These are phyloP conservation scores for Penicillium brevicompactum DNA, from an alignment of 2,329 filamentous ascomycete genomes.

Conservation along the genomic window DNA sequence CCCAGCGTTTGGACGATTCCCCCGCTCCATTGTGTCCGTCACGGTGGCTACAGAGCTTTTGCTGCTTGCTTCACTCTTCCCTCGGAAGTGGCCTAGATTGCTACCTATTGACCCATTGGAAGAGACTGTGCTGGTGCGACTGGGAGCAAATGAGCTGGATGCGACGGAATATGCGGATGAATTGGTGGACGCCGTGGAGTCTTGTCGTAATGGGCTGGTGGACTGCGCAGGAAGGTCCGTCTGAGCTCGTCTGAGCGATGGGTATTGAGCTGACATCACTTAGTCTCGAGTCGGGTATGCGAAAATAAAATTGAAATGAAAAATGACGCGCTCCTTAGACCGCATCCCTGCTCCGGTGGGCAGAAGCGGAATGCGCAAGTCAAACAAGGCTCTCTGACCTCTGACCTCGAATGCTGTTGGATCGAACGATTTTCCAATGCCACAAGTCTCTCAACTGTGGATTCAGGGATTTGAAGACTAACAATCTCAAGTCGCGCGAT, in stretches of 20 bases:
- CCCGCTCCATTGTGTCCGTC: constrained; percentile 22
- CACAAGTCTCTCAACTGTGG: no score
- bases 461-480: no score
- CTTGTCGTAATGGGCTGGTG: constrained; percentile 54
- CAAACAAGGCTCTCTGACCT: constrained; percentile 3
- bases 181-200: constrained; percentile 57
- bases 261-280: constrained; percentile 44
- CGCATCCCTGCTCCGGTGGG: constrained; percentile 43
- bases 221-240: constrained; percentile 44
- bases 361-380: constrained; percentile 26
- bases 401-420: not conserved
- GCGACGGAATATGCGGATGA: constrained; percentile 56
- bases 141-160: constrained; percentile 54
- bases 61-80: constrained; percentile 70
- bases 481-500: not conserved
- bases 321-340: constrained; percentile 34
- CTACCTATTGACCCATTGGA: constrained; percentile 67
- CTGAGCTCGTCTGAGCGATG: constrained; percentile 40
- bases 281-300: constrained; percentile 31
- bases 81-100: constrained; percentile 66
- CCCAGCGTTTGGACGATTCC: constrained; percentile 50
- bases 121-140: constrained; percentile 69
- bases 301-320: constrained; percentile 29
- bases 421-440: no score
- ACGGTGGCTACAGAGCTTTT: constrained; percentile 47